Conservation (phyloP, 2,329 filamentous ascomycete genomes). For the Graphilbum ipis-grandicollis region DNA sequence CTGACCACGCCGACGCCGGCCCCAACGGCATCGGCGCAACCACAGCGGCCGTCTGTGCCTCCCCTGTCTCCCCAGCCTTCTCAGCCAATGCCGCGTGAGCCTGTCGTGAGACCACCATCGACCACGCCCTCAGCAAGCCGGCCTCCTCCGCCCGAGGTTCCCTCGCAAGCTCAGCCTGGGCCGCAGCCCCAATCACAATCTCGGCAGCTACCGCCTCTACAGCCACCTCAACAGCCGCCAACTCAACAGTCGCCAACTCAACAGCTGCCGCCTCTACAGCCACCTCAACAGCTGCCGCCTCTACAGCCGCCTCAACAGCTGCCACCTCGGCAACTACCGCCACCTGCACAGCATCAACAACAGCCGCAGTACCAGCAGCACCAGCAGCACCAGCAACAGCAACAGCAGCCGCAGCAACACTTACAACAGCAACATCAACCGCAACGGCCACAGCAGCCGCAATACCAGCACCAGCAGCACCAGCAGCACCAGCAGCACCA, state of each 20-base stretch:
- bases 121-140: too few species aligned
- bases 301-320: neutral
- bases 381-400: constrained; percentile 12
- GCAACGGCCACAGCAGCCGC: constrained; percentile 26
- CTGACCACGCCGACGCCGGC: too few species aligned
- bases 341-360: neutral
- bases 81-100: too few species aligned
- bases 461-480: constrained; percentile 18
- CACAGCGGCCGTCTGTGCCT: too few species aligned
- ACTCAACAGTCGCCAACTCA: neutral
- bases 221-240: neutral
- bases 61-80: too few species aligned
- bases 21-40: too few species aligned
- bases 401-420: constrained; percentile 22
- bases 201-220: neutral
- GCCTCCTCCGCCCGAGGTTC: too few species aligned
- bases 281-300: too few species aligned
- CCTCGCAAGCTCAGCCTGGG: too few species aligned
- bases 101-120: too few species aligned
- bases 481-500: neutral
- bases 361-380: constrained; percentile 16
- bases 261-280: neutral
- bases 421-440: too few species aligned
- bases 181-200: too few species aligned
- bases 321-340: neutral